phyloP scores from a whole-genome alignment of 495 filamentous ascomycete genomes.

The Daldinia caldariorum region DNA sequence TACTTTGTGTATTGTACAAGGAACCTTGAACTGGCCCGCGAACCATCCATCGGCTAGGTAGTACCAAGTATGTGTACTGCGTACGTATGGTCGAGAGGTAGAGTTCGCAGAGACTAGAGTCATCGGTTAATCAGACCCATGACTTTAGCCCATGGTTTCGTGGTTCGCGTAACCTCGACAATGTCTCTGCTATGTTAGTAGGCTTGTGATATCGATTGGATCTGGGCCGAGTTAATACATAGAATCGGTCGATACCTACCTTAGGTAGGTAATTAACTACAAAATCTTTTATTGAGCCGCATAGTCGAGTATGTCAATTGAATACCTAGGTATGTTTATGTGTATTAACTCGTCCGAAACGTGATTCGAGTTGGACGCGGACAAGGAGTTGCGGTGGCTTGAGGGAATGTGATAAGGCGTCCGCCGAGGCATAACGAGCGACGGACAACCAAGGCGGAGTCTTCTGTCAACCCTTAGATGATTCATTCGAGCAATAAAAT shows the following conservation, averaged over 20 bases:
- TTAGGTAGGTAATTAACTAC: not conserved
- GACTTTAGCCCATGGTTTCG: not conserved
- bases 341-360: slow-evolving; percentile 28
- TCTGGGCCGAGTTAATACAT: slow-evolving; percentile 4
- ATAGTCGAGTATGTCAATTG: not conserved
- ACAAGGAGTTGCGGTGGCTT: slow-evolving; percentile 19
- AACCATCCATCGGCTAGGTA: no score
- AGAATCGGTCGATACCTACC: not conserved
- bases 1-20: slow-evolving; percentile 13
- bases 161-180: slow-evolving; percentile 6
- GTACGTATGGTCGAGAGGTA: not conserved
- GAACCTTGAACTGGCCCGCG: slow-evolving; percentile 15
- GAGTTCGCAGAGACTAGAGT: slow-evolving; percentile 3
- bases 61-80: not conserved
- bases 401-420: slow-evolving; percentile 23
- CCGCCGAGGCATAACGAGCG: slow-evolving; percentile 28
- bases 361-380: slow-evolving; percentile 12
- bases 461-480: slow-evolving; percentile 5
- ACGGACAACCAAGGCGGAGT: slow-evolving; percentile 30
- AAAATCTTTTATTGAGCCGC: not conserved
- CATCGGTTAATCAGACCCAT: not conserved
- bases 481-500: not conserved
- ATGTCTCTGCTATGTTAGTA: not conserved
- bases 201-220: slow-evolving; percentile 12
- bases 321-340: slow-evolving; percentile 13